These are phyloP conservation scores for Naganishia onofrii DNA, from an alignment of 768 basidiomycete species.

Conservation along the genomic window DNA sequence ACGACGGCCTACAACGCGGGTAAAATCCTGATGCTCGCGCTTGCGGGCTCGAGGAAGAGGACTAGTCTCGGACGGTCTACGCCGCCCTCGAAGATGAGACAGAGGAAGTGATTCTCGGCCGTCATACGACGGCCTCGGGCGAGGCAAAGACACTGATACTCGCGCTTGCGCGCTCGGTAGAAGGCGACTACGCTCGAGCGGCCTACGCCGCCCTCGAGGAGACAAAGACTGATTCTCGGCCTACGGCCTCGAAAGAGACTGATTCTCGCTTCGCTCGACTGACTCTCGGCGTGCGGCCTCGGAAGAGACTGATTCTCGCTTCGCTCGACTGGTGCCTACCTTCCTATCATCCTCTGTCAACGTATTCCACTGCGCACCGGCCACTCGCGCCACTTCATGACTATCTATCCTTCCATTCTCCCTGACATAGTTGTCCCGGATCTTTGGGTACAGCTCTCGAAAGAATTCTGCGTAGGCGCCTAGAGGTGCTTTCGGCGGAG, in stretches of 20 bases:
- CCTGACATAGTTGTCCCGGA: slow-evolving; percentile 10
- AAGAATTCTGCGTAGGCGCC: slow-evolving; percentile 32
- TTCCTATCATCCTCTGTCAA: slow-evolving; percentile 30
- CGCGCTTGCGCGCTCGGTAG: too few species aligned
- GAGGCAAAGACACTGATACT: not conserved
- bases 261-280: too few species aligned
- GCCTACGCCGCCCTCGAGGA: too few species aligned
- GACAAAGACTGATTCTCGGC: too few species aligned
- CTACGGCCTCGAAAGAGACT: too few species aligned
- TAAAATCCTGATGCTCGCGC: too few species aligned
- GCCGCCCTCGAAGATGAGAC: not conserved
- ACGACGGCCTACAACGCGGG: too few species aligned
- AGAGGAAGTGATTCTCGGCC: not conserved
- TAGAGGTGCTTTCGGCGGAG: slow-evolving; percentile 29
- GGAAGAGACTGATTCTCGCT: too few species aligned
- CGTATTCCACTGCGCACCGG: slow-evolving; percentile 25
- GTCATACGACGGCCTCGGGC: too few species aligned
- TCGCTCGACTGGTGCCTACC: slow-evolving; percentile 11
- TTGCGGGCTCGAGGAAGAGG: too few species aligned
- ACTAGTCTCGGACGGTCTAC: not conserved
- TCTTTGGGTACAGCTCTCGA: slow-evolving; percentile 25
- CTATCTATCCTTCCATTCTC: slow-evolving; percentile 22
- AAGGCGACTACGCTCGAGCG: too few species aligned
- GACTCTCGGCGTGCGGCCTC: too few species aligned
- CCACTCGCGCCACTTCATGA: slow-evolving; percentile 24